phyloP scores from a whole-genome alignment of 306 rosid genomes.

The Quercus alba region DNA sequence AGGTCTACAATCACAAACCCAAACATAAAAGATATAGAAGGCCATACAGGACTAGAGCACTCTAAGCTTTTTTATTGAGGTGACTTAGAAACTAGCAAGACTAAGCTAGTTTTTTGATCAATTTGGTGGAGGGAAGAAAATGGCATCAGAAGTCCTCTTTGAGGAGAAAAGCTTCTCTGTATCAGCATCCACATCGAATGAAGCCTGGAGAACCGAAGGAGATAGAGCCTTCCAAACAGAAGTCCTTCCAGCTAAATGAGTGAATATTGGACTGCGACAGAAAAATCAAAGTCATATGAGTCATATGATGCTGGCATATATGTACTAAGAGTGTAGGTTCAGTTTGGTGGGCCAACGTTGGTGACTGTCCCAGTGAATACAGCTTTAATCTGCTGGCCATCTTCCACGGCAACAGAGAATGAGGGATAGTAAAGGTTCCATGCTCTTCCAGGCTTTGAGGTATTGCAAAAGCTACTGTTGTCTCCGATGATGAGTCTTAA shows the following conservation, averaged over 20 bases:
- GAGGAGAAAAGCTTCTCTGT: slow-evolving; percentile 67
- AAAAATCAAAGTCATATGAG: not conserved
- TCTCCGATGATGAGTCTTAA: slow-evolving; percentile 27
- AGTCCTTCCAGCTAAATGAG: slow-evolving; percentile 80
- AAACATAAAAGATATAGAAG: not conserved
- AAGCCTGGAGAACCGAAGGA: slow-evolving; percentile 58
- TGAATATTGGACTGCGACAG: slow-evolving; percentile 23
- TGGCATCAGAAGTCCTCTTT: slow-evolving; percentile 65
- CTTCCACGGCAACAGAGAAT: slow-evolving; percentile 24
- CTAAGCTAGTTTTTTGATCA: slow-evolving; percentile 16
- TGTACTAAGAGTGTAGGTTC: slow-evolving; percentile 1
- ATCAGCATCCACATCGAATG: slow-evolving; percentile 67
- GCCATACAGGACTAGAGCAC: not conserved
- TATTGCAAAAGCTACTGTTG: slow-evolving; percentile 10
- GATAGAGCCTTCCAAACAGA: slow-evolving; percentile 80
- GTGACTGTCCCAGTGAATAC: slow-evolving; percentile 21
- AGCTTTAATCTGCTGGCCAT: slow-evolving; percentile 11
- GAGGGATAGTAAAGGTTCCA: slow-evolving; percentile 38
- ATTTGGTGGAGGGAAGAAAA: slow-evolving; percentile 86
- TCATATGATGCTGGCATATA: not conserved
- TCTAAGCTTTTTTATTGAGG: slow-evolving; percentile 18
- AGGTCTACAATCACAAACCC: not conserved
- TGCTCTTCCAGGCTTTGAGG: slow-evolving; percentile 15
- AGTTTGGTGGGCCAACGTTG: slow-evolving; percentile 31
- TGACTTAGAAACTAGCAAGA: not conserved